Evolutionary conservation across 345 rosid genomes (phyloP), one percentile per base, ranked within the genome.

Genomic region (Ceriops decandra): DNA sequence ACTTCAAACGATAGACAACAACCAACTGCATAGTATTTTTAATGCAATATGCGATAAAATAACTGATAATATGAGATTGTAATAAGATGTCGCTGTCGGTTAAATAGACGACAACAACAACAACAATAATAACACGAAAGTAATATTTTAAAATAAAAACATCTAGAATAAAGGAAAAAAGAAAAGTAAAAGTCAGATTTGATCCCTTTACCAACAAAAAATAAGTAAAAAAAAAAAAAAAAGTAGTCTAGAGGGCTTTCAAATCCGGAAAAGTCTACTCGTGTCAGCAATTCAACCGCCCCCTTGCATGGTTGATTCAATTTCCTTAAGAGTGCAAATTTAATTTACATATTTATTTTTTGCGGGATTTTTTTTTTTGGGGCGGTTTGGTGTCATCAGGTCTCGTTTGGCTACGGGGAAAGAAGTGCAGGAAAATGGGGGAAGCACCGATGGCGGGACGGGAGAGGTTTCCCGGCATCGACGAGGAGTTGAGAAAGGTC

Each of bases 401-500:
- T 28, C 5, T 53, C 52, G 71, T 31, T 63, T 68, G 72, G 62
- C 47, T 56, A 35, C 26, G 1, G 49, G 70, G 57, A 66, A 59
- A 46, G 9, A 59, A 46, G 9, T 27, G 26, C 26, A 53, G 62
- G 64, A 69, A 64, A 60, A 42, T 7, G 68, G 32, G 61, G 51
- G 35, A 51, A 67, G 33, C 20, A 27, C 24, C 27, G 22, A 58
- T 58, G 65, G 60, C 52, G 8, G n/a, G 36, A 26, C 19, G n/a
- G 65, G 65, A 72, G 70, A 88, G 68, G 82, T 65, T 88, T 16
- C 60, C 74, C 15, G 92, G 77, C 24, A 76, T 79, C 26, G 83
- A 76, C 38, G 77, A 79, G 13, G 98, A 87, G 74, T 75, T 95
- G 73, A 84, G 73, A 77, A 76, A 71, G 80, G 63, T 95, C 13